These are phyloP conservation scores for Stramenopiles sp. DNA, from an alignment of 352 stramenopile genomes.

Conservation along the genomic window DNA sequence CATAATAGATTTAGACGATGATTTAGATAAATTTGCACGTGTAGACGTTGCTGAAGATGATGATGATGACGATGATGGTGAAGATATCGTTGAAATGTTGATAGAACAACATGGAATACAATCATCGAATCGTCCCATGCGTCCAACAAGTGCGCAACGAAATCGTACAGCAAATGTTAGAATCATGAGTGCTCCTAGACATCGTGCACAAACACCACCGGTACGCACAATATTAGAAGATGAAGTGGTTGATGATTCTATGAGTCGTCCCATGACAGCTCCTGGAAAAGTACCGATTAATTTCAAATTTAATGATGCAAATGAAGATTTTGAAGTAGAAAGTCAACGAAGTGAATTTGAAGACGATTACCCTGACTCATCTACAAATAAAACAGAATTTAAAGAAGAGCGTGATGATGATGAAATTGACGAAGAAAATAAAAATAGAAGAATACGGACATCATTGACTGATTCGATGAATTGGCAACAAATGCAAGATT, in stretches of 20 bases:
- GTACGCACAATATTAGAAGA: not conserved
- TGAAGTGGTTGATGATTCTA: not conserved
- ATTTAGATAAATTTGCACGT: no score
- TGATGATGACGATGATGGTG: no score
- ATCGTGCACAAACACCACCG: not conserved
- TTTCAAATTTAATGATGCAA: not conserved
- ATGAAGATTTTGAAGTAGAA: not conserved
- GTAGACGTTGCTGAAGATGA: no score
- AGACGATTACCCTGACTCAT: not conserved
- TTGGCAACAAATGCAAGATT: not conserved
- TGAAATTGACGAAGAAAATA: not conserved
- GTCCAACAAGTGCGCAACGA: no score
- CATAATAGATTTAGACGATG: no score
- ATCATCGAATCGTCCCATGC: no score
- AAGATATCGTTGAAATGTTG: no score
- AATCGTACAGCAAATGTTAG: not conserved
- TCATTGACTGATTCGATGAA: not conserved
- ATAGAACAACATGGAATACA: no score
- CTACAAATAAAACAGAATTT: not conserved
- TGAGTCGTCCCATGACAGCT: not conserved
- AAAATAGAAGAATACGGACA: no score
- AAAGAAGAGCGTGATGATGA: not conserved
- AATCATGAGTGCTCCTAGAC: not conserved
- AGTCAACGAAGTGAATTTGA: not conserved
- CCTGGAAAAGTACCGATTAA: not conserved